phyloP scores from a whole-genome alignment of 495 filamentous ascomycete genomes.

The Penicillium egyptiacum region DNA sequence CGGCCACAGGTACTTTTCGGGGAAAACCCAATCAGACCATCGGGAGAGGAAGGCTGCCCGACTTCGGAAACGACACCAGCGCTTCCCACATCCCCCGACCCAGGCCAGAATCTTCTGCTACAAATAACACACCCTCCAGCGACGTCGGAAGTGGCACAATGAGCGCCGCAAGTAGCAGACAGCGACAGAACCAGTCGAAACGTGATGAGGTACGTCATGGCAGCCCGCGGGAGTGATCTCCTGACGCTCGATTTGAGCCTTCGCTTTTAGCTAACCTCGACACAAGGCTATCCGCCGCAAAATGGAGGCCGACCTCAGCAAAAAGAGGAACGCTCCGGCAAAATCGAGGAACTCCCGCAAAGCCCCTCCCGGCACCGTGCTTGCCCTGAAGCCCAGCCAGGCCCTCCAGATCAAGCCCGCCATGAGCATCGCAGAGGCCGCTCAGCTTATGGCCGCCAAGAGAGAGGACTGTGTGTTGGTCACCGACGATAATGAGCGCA shows the following conservation, averaged over 20 bases:
- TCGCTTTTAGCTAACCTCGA: constrained; percentile 2
- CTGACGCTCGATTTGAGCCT: background rate
- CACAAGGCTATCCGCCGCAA: constrained; percentile 89
- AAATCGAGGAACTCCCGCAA: constrained; percentile 83
- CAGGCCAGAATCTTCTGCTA: constrained; percentile 62
- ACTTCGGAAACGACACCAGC: constrained; percentile 64
- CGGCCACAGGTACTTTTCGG: constrained; percentile 54
- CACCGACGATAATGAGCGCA: constrained; percentile 95
- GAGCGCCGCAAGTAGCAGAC: constrained; percentile 71
- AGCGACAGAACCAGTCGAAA: constrained; percentile 94
- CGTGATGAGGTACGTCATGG: constrained; percentile 83
- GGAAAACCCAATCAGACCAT: constrained; percentile 50
- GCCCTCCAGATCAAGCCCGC: constrained; percentile 97
- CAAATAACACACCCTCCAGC: constrained; percentile 59
- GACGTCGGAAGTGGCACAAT: constrained; percentile 55
- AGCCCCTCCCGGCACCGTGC: constrained; percentile 92
- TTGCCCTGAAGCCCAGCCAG: constrained; percentile 90
- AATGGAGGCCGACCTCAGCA: constrained; percentile 95
- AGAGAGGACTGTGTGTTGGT: constrained; percentile 98
- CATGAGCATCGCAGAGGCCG: constrained; percentile 92
- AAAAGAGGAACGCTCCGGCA: constrained; percentile 79
- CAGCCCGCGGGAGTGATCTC: background rate
- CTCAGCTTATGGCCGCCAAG: constrained; percentile 98
- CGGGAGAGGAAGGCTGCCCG: constrained; percentile 64
- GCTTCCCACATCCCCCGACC: constrained; percentile 81